A percentile compares a stretch with the other conserved stretches of the same genome.
These are phyloP conservation scores for Diplosphaera chodatii DNA, from an alignment of 139 green algal genomes.

Conservation along the genomic window DNA sequence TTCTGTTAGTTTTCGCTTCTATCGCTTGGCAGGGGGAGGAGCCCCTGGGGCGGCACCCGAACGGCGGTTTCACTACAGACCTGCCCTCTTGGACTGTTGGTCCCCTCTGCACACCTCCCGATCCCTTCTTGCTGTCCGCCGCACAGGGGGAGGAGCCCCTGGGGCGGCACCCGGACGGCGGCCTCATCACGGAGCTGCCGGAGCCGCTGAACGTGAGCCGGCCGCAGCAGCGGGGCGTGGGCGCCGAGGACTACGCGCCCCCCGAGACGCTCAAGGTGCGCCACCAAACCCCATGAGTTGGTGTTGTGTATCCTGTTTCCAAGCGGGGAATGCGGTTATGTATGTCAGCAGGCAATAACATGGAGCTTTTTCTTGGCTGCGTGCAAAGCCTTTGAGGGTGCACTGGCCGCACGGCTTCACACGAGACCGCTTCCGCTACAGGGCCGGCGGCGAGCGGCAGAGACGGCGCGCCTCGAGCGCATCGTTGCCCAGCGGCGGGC, in stretches of 20 bases:
- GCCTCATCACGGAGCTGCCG: neutral
- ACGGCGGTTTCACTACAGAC: neutral
- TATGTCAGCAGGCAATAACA: too few species aligned
- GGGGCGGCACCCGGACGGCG: neutral
- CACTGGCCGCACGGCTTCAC: too few species aligned
- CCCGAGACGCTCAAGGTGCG: neutral
- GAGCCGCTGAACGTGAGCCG: neutral
- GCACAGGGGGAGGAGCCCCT: neutral
- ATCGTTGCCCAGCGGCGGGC: neutral
- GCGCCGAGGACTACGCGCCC: neutral
- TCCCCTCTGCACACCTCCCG: too few species aligned
- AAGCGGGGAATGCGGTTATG: too few species aligned
- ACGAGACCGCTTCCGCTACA: too few species aligned
- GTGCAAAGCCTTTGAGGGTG: too few species aligned
- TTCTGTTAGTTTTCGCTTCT: too few species aligned
- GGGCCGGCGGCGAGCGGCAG: neutral
- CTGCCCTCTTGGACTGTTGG: too few species aligned
- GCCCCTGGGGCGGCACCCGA: neutral
- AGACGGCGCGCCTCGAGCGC: neutral
- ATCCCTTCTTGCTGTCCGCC: too few species aligned
- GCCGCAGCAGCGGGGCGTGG: neutral
- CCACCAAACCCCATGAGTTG: too few species aligned
- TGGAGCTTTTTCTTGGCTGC: too few species aligned
- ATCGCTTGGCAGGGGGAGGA: neutral
- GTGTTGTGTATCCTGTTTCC: too few species aligned